These are phyloP conservation scores for Eutrema heterophyllum DNA, from an alignment of 345 rosid species.

Conservation along the genomic window DNA sequence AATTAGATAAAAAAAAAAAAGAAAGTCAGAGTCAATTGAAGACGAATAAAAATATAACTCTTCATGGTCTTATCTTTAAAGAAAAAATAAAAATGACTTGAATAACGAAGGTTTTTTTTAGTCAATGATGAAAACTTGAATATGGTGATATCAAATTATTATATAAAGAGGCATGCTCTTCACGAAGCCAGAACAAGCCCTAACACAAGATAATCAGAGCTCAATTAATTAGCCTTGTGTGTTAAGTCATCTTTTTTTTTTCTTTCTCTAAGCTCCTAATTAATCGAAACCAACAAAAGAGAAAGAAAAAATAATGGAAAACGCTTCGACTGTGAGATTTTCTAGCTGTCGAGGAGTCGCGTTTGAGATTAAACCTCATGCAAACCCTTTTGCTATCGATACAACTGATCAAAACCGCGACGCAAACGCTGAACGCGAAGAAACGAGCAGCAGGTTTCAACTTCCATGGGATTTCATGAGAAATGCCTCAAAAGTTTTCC, in stretches of 20 bases:
- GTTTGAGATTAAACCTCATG: conserved; percentile 58
- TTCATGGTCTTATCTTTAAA: background rate
- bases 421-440: conserved; percentile 20
- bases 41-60: background rate
- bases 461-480: conserved; percentile 37
- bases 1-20: no score
- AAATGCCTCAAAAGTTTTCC: conserved; percentile 37
- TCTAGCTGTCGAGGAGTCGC: conserved; percentile 71
- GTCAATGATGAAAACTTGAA: conserved; percentile 11
- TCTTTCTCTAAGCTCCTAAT: background rate
- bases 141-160: background rate
- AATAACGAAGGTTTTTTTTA: background rate
- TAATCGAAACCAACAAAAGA: background rate
- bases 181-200: background rate
- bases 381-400: conserved; percentile 35
- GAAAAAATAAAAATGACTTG: background rate
- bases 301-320: conserved; percentile 24
- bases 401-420: conserved; percentile 3
- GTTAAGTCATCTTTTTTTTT: background rate
- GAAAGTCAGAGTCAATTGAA: conserved; percentile 2
- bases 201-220: background rate
- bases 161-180: conserved; percentile 13
- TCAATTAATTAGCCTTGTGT: background rate
- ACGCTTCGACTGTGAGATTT: conserved; percentile 42
- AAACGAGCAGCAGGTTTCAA: conserved; percentile 24